Evolutionary conservation across 1,284 basidiomycete species (phyloP), one percentile per base, ranked within the genome.

Genomic region (Neolentinus lepideus): DNA sequence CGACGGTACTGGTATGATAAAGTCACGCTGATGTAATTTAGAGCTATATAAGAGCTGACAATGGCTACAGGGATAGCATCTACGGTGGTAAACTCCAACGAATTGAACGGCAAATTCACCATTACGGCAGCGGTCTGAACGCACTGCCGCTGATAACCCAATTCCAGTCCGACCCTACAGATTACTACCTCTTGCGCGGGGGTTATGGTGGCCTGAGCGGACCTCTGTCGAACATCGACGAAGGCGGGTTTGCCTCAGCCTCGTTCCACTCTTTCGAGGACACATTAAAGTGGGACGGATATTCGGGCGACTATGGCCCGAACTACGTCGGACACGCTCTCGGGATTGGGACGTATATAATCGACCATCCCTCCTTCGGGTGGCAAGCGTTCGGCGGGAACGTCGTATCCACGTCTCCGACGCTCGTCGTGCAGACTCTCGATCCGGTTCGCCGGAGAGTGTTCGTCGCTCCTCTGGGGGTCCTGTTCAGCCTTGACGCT

Each of bases 321-420:
- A 81, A 81, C 65, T 81, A 81, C 61, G 79, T 80, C 56, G 80
- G 80, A 11, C 77, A 80, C 61, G 63, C 76, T 2, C 76, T 82
- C 70, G 78, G 79, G 33, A 78, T 76, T 56, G 78, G 77, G 53
- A 77, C 77, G 0, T 80, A 74, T 60, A 70, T 83, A 62, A 66
- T 81, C 55, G 69, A 81, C 57, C 79, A 83, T 57, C 78, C 79
- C 21, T 71, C 75, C 56, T 83, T 82, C 60, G 81, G 80, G n/a
- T 83, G 80, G 80, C 80, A 83, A 65, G 79, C 79, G 3, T 81
- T 82, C 60, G 80, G 80, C 43, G 80, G 81, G 9, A 75, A 71
- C 46, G 69, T 82, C 24, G 62, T 71, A 21, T 67, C 73, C 14
- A 72, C 69, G 12, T 69, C 70, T 24, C 70, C 74, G 1, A 70